These are phyloP conservation scores for Fomitiporia mediterranea DNA, from an alignment of 1,284 basidiomycete species.

Conservation along the genomic window DNA sequence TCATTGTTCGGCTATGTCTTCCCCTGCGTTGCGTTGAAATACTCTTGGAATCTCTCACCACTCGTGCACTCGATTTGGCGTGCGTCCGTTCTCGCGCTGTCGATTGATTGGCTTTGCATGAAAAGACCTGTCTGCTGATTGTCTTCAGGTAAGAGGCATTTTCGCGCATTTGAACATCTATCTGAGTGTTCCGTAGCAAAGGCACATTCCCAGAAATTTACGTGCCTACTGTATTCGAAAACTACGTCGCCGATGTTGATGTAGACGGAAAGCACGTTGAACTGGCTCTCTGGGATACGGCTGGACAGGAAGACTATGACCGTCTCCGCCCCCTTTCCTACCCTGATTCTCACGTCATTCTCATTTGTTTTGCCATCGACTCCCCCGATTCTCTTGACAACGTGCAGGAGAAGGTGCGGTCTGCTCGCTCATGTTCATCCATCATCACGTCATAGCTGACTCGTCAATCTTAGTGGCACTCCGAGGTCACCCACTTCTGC, in stretches of 20 bases:
- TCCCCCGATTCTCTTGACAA: constrained; percentile 91
- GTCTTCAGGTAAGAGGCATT: constrained; percentile 50
- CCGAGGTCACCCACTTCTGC: constrained; percentile 93
- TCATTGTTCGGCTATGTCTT: constrained; percentile 1
- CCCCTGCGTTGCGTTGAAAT: neutral
- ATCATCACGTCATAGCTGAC: constrained; percentile 1
- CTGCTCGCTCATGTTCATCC: neutral
- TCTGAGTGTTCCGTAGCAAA: constrained; percentile 42
- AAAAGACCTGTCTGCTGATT: constrained; percentile 75
- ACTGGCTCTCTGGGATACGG: constrained; percentile 93
- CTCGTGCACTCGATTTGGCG: too few relatives aligned
- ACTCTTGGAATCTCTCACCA: neutral
- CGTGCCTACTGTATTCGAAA: constrained; percentile 91
- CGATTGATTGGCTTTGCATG: neutral
- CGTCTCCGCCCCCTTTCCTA: constrained; percentile 88
- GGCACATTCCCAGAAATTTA: constrained; percentile 92
- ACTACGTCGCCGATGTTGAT: constrained; percentile 86
- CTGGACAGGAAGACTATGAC: constrained; percentile 89
- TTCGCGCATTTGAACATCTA: neutral
- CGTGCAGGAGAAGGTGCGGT: constrained; percentile 87
- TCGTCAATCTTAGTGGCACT: constrained; percentile 70
- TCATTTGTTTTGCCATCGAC: constrained; percentile 93
- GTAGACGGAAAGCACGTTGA: constrained; percentile 91
- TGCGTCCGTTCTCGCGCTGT: neutral
- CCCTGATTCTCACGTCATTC: constrained; percentile 89